Conservation (phyloP, 495 filamentous ascomycete genomes). For the Aspergillus campestris region DNA sequence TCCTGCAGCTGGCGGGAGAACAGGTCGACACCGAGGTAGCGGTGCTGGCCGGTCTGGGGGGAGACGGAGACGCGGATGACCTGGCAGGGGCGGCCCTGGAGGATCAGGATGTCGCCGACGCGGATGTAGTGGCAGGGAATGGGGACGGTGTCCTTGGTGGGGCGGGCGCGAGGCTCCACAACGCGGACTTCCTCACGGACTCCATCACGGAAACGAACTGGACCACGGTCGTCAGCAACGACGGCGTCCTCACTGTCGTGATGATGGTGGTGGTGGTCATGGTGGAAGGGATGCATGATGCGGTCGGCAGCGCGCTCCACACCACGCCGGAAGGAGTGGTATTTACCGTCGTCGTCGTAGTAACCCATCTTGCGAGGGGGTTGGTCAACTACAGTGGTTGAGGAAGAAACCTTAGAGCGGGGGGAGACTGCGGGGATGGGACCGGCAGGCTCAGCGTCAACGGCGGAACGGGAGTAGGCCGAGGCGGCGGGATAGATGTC, state of each 20-base stretch:
- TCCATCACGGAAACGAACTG: constrained; percentile 32
- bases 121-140: constrained; percentile 99
- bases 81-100: constrained; percentile 98
- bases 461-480: constrained; percentile 22
- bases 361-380: constrained; percentile 80
- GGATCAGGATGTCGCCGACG: constrained; percentile 95
- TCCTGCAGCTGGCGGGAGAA: constrained; percentile 99
- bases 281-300: constrained; percentile 61
- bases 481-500: constrained; percentile 22
- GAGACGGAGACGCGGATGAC: constrained; percentile 99
- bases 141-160: constrained; percentile 76
- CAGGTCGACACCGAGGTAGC: constrained; percentile 98
- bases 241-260: constrained; percentile 44
- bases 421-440: constrained; percentile 30
- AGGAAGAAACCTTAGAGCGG: constrained; percentile 23
- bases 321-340: constrained; percentile 89
- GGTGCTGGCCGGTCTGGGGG: constrained; percentile 95
- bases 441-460: constrained; percentile 45
- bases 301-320: constrained; percentile 77
- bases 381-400: constrained; percentile 42
- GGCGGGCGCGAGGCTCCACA: constrained; percentile 41
- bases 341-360: constrained; percentile 96
- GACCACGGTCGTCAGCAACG: constrained; percentile 38
- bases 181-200: constrained; percentile 44
- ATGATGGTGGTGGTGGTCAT: constrained; percentile 22